Evolutionary conservation across 116 monocot species (phyloP).

Genomic region (Trichopus zeylanicus): DNA sequence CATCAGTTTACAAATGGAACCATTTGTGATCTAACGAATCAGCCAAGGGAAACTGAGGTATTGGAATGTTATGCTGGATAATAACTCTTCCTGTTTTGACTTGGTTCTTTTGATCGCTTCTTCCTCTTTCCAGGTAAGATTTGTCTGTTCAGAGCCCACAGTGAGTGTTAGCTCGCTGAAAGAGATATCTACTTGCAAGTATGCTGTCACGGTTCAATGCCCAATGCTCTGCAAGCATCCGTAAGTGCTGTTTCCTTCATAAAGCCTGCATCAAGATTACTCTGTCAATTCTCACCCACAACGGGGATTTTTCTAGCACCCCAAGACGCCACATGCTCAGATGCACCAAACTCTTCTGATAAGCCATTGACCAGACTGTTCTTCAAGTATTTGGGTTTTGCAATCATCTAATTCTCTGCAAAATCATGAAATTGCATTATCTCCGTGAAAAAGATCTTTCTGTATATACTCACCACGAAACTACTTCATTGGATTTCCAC

Average conservation of each 20-base stretch:
- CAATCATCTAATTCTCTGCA: no score
- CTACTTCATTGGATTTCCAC: no score
- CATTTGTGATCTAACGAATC: slow-evolving; percentile 78
- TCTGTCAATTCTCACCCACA: no score
- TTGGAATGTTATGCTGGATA: neutral
- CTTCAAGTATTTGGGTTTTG: no score
- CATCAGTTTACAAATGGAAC: slow-evolving; percentile 89
- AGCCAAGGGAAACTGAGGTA: slow-evolving; percentile 83
- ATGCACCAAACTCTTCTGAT: no score
- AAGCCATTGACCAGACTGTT: no score
- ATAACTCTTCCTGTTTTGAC: neutral
- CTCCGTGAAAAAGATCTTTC: no score
- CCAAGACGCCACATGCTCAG: no score
- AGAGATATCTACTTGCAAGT: slow-evolving; percentile 96
- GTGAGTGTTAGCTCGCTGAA: slow-evolving; percentile 79
- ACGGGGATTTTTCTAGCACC: no score
- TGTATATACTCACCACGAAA: no score
- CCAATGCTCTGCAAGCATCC: slow-evolving; percentile 92
- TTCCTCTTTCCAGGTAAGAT: slow-evolving; percentile 43
- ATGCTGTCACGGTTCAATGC: slow-evolving; percentile 70
- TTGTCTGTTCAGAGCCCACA: slow-evolving; percentile 67
- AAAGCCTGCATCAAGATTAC: neutral
- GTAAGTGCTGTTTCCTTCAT: slow-evolving; percentile 31
- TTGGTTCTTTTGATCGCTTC: neutral
- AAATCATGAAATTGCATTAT: no score